Evolutionary conservation across 2,329 filamentous ascomycete genomes (phyloP).

Genomic region (Ceratocystis eucalypticola): DNA sequence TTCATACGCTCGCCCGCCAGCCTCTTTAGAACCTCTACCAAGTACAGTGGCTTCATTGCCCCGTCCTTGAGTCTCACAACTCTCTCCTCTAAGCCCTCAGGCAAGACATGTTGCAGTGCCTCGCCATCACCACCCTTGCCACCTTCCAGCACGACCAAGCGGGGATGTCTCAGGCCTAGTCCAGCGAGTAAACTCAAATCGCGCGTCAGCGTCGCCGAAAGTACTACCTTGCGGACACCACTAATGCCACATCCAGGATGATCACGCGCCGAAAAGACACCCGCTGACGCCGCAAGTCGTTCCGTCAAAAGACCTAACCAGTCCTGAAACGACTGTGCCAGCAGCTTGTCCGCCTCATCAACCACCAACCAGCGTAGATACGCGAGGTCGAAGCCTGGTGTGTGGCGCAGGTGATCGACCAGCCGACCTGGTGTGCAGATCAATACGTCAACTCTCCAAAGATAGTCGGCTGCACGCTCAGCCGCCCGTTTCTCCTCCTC

Average conservation of each 20-base stretch:
- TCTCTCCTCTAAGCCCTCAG: conserved; percentile 37
- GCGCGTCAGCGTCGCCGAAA: conserved; percentile 84
- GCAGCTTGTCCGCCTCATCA: conserved; percentile 83
- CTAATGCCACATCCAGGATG: conserved; percentile 39
- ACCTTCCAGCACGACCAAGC: conserved; percentile 60
- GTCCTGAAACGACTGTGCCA: conserved; percentile 85
- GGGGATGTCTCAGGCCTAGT: conserved; percentile 59
- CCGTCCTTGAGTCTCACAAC: conserved; percentile 28
- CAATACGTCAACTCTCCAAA: conserved; percentile 70
- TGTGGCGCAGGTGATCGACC: conserved; percentile 79
- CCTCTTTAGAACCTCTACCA: conserved; percentile 45
- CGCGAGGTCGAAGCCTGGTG: conserved; percentile 65
- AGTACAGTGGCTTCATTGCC: conserved; percentile 55
- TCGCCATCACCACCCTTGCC: conserved; percentile 21
- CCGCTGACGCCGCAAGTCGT: conserved; percentile 28
- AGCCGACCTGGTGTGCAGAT: conserved; percentile 85
- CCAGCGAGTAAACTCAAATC: conserved; percentile 69
- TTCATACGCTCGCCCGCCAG: conserved; percentile 2
- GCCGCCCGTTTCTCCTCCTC: conserved; percentile 35
- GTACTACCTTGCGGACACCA: conserved; percentile 62
- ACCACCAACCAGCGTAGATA: conserved; percentile 78
- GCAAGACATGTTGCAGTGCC: conserved; percentile 40
- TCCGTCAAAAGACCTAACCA: conserved; percentile 67
- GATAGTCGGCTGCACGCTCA: conserved; percentile 50
- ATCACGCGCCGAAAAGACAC: conserved; percentile 20